These are phyloP conservation scores for Phytopythium cucurbitacearum DNA, from an alignment of 352 stramenopile genomes.

Conservation along the genomic window DNA sequence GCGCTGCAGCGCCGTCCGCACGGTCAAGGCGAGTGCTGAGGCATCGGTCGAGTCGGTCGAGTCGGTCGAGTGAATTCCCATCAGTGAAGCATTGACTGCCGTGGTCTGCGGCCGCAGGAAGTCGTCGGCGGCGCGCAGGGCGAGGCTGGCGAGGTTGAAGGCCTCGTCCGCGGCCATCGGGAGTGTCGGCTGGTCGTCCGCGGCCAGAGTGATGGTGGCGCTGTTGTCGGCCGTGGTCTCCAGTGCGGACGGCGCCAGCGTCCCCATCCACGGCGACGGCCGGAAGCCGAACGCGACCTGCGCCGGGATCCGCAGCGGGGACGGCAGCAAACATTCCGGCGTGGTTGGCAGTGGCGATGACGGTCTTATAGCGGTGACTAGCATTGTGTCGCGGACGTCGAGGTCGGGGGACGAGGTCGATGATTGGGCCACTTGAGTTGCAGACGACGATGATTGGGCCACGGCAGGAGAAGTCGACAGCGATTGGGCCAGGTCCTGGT, in stretches of 20 bases:
- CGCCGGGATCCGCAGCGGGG: conserved; percentile 33
- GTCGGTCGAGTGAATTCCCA: conserved; percentile 11
- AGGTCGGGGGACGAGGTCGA: no score
- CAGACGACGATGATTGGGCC: no score
- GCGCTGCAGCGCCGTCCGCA: neutral
- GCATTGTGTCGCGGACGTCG: conserved; percentile 24
- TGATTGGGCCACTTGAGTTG: no score
- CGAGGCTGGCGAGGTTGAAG: conserved; percentile 20
- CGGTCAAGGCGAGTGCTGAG: conserved; percentile 16
- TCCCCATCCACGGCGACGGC: conserved; percentile 36
- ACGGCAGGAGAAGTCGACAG: neutral
- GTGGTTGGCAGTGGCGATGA: conserved; percentile 14
- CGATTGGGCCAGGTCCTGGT: conserved; percentile 20
- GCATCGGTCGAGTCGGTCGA: conserved; percentile 1
- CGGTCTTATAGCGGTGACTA: conserved; percentile 26
- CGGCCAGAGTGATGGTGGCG: conserved; percentile 15
- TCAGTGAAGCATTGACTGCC: conserved; percentile 14
- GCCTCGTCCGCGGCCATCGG: conserved; percentile 23
- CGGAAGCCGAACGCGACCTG: conserved; percentile 50
- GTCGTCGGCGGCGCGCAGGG: conserved; percentile 31
- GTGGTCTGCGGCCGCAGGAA: conserved; percentile 34
- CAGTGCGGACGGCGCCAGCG: conserved; percentile 25
- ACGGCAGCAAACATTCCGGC: conserved; percentile 31
- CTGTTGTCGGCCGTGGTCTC: conserved; percentile 16
- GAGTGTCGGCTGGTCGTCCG: conserved; percentile 10